These are phyloP conservation scores for Pythium oligandrum DNA, from an alignment of 352 stramenopile species.

Conservation along the genomic window DNA sequence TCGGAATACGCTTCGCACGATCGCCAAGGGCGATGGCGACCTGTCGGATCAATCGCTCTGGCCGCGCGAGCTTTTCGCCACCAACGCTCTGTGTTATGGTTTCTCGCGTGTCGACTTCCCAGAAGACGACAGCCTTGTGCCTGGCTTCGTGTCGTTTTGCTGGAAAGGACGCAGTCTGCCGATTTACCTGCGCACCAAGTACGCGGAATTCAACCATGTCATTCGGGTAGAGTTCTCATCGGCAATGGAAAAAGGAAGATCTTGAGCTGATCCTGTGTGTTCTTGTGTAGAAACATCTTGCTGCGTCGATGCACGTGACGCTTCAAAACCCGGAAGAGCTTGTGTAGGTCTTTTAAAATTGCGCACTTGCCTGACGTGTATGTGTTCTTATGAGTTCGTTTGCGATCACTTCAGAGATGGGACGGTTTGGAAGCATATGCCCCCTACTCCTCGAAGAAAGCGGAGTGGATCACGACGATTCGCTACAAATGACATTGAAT, in stretches of 20 bases:
- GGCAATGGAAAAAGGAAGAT: neutral
- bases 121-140: conserved; percentile 52
- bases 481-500: conserved; percentile 80
- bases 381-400: neutral
- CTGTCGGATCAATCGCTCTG: conserved; percentile 71
- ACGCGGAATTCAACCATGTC: conserved; percentile 86
- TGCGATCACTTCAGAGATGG: conserved; percentile 35
- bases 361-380: too few species aligned
- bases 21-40: conserved; percentile 57
- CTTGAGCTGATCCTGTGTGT: too few species aligned
- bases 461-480: conserved; percentile 67
- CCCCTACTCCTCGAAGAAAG: conserved; percentile 52
- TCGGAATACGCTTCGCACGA: conserved; percentile 72
- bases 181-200: conserved; percentile 84
- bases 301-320: conserved; percentile 66
- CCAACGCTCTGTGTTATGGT: conserved; percentile 78
- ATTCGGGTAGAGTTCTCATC: conserved; percentile 51
- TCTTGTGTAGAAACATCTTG: conserved; percentile 66
- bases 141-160: conserved; percentile 80
- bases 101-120: conserved; percentile 70
- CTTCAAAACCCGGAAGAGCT: conserved; percentile 75
- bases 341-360: conserved; percentile 30
- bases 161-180: conserved; percentile 86
- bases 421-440: conserved; percentile 44
- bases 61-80: conserved; percentile 72